phyloP scores from a whole-genome alignment of 169 alveolate genomes.

The Plasmodium vinckei region DNA sequence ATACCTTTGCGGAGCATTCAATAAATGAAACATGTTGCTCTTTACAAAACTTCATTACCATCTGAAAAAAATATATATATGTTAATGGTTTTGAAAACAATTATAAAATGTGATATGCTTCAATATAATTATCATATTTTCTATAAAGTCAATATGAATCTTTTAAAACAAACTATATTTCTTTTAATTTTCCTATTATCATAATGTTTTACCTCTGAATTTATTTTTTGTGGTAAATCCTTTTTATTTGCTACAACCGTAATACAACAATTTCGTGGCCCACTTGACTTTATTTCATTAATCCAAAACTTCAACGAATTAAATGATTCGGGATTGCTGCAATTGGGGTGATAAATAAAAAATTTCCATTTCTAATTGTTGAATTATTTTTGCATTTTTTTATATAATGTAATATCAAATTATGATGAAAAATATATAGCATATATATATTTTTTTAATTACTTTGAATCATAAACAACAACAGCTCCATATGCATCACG shows the following conservation, averaged over 20 bases:
- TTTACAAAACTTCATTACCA: conserved; percentile 77
- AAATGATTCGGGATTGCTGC: conserved; percentile 76
- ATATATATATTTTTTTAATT: conserved; percentile 14
- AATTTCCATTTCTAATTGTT: not conserved
- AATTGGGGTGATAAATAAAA: not conserved
- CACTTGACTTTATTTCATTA: conserved; percentile 82
- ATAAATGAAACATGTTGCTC: conserved; percentile 75
- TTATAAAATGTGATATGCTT: not conserved
- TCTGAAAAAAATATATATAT: conserved; percentile 28
- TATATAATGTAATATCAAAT: not conserved
- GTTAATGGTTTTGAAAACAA: not conserved
- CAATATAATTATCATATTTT: not conserved
- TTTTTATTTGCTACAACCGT: conserved; percentile 85
- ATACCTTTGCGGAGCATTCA: conserved; percentile 83
- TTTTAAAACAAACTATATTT: not conserved
- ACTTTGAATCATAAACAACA: conserved; percentile 90
- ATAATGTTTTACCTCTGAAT: conserved; percentile 56
- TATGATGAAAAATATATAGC: not conserved
- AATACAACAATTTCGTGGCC: conserved; percentile 80
- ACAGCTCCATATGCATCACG: conserved; percentile 93
- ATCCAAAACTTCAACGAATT: conserved; percentile 84
- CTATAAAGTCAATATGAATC: conserved; percentile 1
- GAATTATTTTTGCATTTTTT: too few relatives aligned
- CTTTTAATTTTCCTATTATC: not conserved
- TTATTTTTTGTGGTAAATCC: conserved; percentile 77